These are phyloP conservation scores for Waltiozyma sp. DNA, from an alignment of 1,139 yeast genomes.

Conservation along the genomic window DNA sequence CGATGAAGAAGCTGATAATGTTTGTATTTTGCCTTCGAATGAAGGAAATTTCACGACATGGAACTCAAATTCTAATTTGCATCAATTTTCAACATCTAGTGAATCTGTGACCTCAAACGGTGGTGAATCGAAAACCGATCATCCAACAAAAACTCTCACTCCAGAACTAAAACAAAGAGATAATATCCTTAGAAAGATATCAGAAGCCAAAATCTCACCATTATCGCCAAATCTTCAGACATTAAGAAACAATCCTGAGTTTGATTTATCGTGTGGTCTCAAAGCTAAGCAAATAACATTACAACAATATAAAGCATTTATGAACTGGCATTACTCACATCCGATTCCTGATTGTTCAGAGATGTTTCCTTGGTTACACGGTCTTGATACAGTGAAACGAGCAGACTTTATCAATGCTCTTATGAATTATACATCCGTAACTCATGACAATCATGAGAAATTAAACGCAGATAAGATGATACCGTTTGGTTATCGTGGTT, in stretches of 20 bases:
- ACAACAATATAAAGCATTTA: slow-evolving; percentile 25
- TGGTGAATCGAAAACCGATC: too few relatives aligned
- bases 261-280: slow-evolving; percentile 4
- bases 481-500: slow-evolving; percentile 3
- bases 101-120: background rate
- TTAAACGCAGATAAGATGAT: background rate
- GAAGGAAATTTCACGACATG: background rate
- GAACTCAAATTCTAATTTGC: background rate
- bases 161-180: slow-evolving; percentile 1
- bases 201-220: slow-evolving; percentile 3
- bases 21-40: background rate
- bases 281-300: slow-evolving; percentile 22
- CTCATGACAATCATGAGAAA: slow-evolving; percentile 13
- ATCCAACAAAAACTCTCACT: slow-evolving; percentile 14
- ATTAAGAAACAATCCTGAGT: slow-evolving; percentile 8
- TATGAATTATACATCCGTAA: slow-evolving; percentile 13
- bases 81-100: too few relatives aligned
- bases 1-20: slow-evolving; percentile 1
- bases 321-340: slow-evolving; percentile 34
- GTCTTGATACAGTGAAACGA: slow-evolving; percentile 27
- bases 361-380: slow-evolving; percentile 91
- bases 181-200: slow-evolving; percentile 2
- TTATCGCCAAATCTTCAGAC: slow-evolving; percentile 13
- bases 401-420: slow-evolving; percentile 16
- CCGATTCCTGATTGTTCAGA: slow-evolving; percentile 53